Conservation (phyloP, 192 early-diverging fungal genomes). For the Podila clonocystis region DNA sequence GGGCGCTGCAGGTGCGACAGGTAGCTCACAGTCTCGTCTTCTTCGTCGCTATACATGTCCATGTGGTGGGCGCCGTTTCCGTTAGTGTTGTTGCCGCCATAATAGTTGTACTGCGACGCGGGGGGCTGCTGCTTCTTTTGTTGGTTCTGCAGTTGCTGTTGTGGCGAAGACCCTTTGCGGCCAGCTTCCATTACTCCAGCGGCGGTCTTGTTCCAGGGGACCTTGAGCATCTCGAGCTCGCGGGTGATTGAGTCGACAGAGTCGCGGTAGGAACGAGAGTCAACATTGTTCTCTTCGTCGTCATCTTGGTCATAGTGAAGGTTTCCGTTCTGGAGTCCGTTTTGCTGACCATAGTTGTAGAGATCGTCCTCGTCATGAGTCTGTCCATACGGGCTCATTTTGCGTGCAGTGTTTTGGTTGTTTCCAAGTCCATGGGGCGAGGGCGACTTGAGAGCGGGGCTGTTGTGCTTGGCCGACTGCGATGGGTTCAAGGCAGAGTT, state of each 20-base stretch:
- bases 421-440: slow-evolving; percentile 12
- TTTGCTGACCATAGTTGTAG: slow-evolving; percentile 12
- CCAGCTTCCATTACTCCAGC: background rate
- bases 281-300: slow-evolving; percentile 18
- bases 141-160: slow-evolving; percentile 1
- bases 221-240: slow-evolving; percentile 51
- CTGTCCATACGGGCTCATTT: slow-evolving; percentile 6
- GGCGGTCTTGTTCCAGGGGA: slow-evolving; percentile 38
- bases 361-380: slow-evolving; percentile 4
- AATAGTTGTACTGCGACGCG: background rate
- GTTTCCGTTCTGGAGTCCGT: background rate
- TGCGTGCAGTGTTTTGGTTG: slow-evolving; percentile 5
- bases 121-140: slow-evolving; percentile 3
- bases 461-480: background rate
- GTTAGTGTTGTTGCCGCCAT: slow-evolving; percentile 6
- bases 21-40: slow-evolving; percentile 11
- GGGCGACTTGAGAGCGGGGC: background rate
- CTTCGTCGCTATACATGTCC: slow-evolving; percentile 14
- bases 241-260: slow-evolving; percentile 51
- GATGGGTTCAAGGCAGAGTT: slow-evolving; percentile 1
- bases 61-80: slow-evolving; percentile 8
- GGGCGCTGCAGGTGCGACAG: slow-evolving; percentile 18
- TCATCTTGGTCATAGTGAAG: background rate
- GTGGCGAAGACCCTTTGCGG: slow-evolving; percentile 16
- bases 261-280: slow-evolving; percentile 21